Percentiles rank a stretch among this genome's conserved stretches.
Evolutionary conservation across 345 rosid species (phyloP).

Genomic region (Salix caprea): DNA sequence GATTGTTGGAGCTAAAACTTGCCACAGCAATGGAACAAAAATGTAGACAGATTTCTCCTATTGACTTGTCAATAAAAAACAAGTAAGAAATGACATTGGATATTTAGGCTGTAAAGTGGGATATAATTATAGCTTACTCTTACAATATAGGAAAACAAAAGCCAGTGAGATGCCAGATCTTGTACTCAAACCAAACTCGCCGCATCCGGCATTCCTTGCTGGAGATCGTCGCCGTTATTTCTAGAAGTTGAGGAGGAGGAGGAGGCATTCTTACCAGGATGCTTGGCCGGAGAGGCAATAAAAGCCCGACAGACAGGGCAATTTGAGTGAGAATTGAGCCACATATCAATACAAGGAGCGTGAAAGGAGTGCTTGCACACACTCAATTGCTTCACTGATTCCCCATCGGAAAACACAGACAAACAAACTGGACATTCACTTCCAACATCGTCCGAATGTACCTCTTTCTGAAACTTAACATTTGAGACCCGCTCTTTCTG

Average conservation of each 20-base stretch:
- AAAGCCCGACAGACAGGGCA: slow-evolving; percentile 76
- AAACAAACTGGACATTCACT: slow-evolving; percentile 72
- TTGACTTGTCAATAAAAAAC: too few species aligned
- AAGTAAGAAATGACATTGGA: too few species aligned
- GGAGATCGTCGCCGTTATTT: slow-evolving; percentile 49
- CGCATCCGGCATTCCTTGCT: slow-evolving; percentile 69
- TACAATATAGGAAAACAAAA: too few species aligned
- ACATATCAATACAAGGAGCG: slow-evolving; percentile 51
- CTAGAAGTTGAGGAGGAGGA: slow-evolving; percentile 13
- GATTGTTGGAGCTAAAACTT: too few species aligned
- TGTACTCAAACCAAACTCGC: slow-evolving; percentile 47
- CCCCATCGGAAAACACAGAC: slow-evolving; percentile 49
- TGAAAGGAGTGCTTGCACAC: slow-evolving; percentile 75
- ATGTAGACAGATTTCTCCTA: too few species aligned
- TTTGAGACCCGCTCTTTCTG: slow-evolving; percentile 19
- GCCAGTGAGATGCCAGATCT: too few species aligned
- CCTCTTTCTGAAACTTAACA: slow-evolving; percentile 36
- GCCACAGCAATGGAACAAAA: too few species aligned
- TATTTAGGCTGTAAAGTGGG: too few species aligned
- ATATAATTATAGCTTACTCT: too few species aligned
- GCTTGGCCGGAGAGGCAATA: slow-evolving; percentile 45
- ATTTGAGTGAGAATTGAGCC: slow-evolving; percentile 54
- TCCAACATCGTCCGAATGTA: slow-evolving; percentile 48
- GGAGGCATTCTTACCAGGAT: slow-evolving; percentile 14
- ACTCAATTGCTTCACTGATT: slow-evolving; percentile 48